Evolutionary conservation across 164 flowering plant genomes (phyloP), one percentile per base, ranked within the genome.

Genomic region (Chloranthus sessilifolius): DNA sequence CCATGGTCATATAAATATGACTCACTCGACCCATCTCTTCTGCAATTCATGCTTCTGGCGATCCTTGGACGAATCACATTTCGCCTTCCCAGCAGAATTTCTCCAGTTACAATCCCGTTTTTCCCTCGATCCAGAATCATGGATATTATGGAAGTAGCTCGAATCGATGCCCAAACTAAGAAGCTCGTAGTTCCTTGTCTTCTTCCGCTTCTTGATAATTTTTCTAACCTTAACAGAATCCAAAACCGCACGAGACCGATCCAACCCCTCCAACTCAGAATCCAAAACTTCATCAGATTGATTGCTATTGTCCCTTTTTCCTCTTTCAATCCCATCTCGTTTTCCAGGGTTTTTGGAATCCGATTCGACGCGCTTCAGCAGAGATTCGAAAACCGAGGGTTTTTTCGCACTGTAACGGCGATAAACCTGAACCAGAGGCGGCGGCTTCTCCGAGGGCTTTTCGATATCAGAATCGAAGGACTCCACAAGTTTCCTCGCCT

Each of bases 21-120:
- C 82, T 40, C 60, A 90, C 98, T 80, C 68, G 22, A 75, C 65
- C 98, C 98, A 90, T 78, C 59, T 77, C 71, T 76, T 82, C 2
- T 37, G 25, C 15, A 27, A 17, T 38, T 53, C 27, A 36, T 38
- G 19, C 47, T 56, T 69, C 31, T 39, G 43, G 10, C 17, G 24
- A 42, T 47, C 50, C 38, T 54, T 50, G 11, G 39, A 11, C 14
- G 58, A 49, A 35, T 50, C 48, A 2, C 40, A 54, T 42, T 61
- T 74, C 66, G 54, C 72, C 33, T 24, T 53, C 28, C 37, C 24
- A 15, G 11, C 11, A 35, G 50, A 22, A 16, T 44, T 38, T 15
- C 23, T 43, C 23, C 31, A 50, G 5, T 19, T 41, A 28, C 46
- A 20, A 21, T 15, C 65, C 9, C 74, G 42, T 4, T 44, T 28